These are phyloP conservation scores for Ustilaginoidea virens DNA, from an alignment of 2,329 filamentous ascomycete genomes.

Conservation along the genomic window DNA sequence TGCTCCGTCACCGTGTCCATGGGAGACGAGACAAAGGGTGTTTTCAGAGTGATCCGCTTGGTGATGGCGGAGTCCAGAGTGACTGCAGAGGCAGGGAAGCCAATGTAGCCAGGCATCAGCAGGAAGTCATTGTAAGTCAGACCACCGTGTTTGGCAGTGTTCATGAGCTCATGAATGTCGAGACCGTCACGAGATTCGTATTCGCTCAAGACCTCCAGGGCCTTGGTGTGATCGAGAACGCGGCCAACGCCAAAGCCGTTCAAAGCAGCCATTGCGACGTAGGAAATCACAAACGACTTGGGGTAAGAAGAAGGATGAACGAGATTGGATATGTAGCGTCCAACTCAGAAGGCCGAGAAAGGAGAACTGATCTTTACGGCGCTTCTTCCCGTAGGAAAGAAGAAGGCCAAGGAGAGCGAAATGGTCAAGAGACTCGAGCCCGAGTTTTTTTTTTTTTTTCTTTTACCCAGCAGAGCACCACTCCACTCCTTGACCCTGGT, in stretches of 20 bases:
- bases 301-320: no score
- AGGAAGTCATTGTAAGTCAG: conserved; percentile 99
- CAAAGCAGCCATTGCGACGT: conserved; percentile 45
- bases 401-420: conserved; percentile 24
- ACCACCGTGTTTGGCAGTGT: conserved; percentile 83
- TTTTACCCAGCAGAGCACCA: no score
- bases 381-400: conserved; percentile 40
- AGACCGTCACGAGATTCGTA: conserved; percentile 77
- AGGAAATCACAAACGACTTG: conserved; percentile 10
- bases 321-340: no score
- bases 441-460: conserved; percentile 29
- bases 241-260: conserved; percentile 34
- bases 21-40: conserved; percentile 89
- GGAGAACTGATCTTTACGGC: conserved; percentile 20
- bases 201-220: conserved; percentile 66
- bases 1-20: conserved; percentile 99
- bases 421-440: conserved; percentile 14
- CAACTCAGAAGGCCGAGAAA: no score
- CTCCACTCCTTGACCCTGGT: no score
- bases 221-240: conserved; percentile 58
- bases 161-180: conserved; percentile 69
- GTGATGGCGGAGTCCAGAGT: conserved; percentile 81
- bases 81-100: conserved; percentile 86
- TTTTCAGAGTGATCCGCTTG: conserved; percentile 91
- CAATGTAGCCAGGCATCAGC: conserved; percentile 91